Evolutionary conservation across 2,329 filamentous ascomycete genomes (phyloP), one percentile per base, ranked within the genome.

Genomic region (Aspergillus pseudotamarii): DNA sequence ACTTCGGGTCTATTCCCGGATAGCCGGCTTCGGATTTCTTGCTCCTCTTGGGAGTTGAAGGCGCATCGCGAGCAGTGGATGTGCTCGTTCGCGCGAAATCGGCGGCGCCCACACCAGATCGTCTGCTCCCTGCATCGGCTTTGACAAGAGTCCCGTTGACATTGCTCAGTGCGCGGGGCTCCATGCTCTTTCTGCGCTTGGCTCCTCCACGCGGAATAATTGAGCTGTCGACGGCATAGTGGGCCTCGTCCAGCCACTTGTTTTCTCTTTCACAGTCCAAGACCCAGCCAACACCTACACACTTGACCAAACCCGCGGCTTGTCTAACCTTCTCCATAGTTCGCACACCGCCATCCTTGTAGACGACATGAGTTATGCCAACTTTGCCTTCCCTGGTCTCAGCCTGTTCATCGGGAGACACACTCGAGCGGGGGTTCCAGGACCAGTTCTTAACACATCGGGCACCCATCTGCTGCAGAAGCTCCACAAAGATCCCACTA

Each of bases 211-310:
- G 89, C 21, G 91, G 89, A 38, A 91, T 79, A 50, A 88, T 80
- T 2, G 85, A 83, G 34, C 88, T 88, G 75, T 93, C 89, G 51
- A 94, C 86, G 53, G 84, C 82, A 75, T 93, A 94, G 0, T 86
- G 82, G 0, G 81, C 79, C 74, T 95, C 91, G 34, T 93, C 89
- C 3, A 94, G 82, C 91, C 91, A 94, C 74, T 87, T 82, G 66
- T 91, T 91, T 72, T 91, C 87, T 16, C 89, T 84, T 75, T 94
- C 91, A 70, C 91, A 94, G 69, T 96, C 92, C 66, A 96, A 84
- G 60, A 95, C 91, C 92, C 93, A 97, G 68, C 89, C 89, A 54
- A 96, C 91, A 57, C 93, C 93, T 60, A 97, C 92, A 78, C 93
- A 96, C 69, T 92, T 89, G 43, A 97, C 91, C 34, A 91, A 83